A percentile compares a stretch with the other conserved stretches of the same genome.
Evolutionary conservation across 768 basidiomycete species (phyloP).

Genomic region (Ephemerocybe angulata): DNA sequence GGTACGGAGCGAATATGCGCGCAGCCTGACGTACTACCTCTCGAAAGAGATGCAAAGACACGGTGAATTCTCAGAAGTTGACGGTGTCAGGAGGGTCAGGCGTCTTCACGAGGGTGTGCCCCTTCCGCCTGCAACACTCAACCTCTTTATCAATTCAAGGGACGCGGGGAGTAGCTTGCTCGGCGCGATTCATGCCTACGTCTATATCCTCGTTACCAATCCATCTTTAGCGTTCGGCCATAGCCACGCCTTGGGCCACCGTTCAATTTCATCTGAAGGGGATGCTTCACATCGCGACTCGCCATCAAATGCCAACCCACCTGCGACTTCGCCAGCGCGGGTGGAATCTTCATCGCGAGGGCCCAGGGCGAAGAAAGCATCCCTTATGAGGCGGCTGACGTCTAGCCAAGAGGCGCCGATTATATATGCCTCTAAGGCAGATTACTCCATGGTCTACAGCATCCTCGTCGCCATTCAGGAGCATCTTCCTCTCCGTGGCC

Average conservation of each 20-base stretch:
- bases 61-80: slow-evolving; percentile 45
- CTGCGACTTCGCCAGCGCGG: slow-evolving; percentile 13
- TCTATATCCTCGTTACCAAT: slow-evolving; percentile 65
- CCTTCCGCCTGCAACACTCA: slow-evolving; percentile 43
- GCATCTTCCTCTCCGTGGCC: slow-evolving; percentile 67
- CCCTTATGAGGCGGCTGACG: slow-evolving; percentile 48
- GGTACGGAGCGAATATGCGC: slow-evolving; percentile 77
- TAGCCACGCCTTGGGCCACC: slow-evolving; percentile 4
- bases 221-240: slow-evolving; percentile 26
- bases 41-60: slow-evolving; percentile 68
- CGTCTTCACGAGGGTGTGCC: slow-evolving; percentile 48
- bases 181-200: slow-evolving; percentile 75
- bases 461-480: slow-evolving; percentile 67
- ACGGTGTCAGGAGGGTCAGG: slow-evolving; percentile 44
- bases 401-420: slow-evolving; percentile 22
- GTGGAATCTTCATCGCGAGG: slow-evolving; percentile 42
- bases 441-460: slow-evolving; percentile 69
- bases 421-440: slow-evolving; percentile 61
- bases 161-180: slow-evolving; percentile 69
- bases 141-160: slow-evolving; percentile 48
- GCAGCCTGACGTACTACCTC: slow-evolving; percentile 72
- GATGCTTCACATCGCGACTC: slow-evolving; percentile 38
- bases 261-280: too few relatives aligned
- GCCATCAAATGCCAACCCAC: slow-evolving; percentile 4
- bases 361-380: slow-evolving; percentile 55